phyloP scores from a whole-genome alignment of 2,329 filamentous ascomycete genomes.

The Hymenoscyphus fructigenus region DNA sequence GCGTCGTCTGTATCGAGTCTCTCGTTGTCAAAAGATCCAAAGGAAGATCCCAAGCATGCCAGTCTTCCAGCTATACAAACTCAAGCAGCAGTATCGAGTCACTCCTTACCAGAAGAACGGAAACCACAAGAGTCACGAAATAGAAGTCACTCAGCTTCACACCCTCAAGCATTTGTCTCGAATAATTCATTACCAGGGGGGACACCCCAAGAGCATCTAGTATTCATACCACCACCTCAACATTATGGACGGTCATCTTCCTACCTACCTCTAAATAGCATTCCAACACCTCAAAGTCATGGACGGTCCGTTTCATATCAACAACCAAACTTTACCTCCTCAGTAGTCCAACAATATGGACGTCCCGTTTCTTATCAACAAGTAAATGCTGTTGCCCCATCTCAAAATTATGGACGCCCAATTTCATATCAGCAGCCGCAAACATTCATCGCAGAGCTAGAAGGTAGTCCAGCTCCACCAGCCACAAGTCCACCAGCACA shows the following conservation, averaged over 20 bases:
- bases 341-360: neutral
- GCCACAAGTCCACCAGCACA: neutral
- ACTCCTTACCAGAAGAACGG: neutral
- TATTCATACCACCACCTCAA: neutral
- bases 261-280: too few relatives aligned
- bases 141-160: neutral
- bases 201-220: neutral
- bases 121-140: neutral
- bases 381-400: neutral
- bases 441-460: neutral
- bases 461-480: neutral
- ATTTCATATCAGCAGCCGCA: neutral
- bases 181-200: neutral
- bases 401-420: neutral
- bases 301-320: neutral
- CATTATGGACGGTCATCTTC: neutral
- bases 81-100: neutral
- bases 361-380: neutral
- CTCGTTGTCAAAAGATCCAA: neutral
- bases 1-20: neutral
- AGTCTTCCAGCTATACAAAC: neutral
- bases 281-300: too few relatives aligned
- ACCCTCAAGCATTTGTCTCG: neutral
- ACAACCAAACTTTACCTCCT: neutral
- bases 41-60: neutral